phyloP scores from a whole-genome alignment of 2,329 filamentous ascomycete species.

The Dryadomyces quercivorus region DNA sequence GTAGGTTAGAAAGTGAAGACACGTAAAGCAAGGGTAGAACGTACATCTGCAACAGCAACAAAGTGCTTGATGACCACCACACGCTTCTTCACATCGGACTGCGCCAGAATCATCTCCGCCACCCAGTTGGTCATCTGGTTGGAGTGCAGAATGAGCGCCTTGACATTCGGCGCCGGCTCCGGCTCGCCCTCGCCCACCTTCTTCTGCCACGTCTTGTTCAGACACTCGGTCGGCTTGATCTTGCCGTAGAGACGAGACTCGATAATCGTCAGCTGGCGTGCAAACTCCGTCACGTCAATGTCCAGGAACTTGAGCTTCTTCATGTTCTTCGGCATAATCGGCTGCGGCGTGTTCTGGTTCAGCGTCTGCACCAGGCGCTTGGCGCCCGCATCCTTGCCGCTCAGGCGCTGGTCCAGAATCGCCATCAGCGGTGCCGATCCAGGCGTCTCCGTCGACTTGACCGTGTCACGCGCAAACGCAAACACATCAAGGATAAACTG shows the following conservation, averaged over 20 bases:
- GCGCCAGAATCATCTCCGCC: constrained; percentile 94
- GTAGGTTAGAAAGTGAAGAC: constrained; percentile 9
- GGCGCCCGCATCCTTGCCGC: constrained; percentile 74
- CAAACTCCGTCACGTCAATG: constrained; percentile 91
- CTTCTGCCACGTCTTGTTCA: constrained; percentile 99
- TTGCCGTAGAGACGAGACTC: constrained; percentile 91
- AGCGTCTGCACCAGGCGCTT: constrained; percentile 81
- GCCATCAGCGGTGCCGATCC: constrained; percentile 75
- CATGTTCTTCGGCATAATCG: constrained; percentile 97
- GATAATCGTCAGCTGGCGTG: constrained; percentile 93
- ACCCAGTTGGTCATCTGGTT: constrained; percentile 99
- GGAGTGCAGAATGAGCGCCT: constrained; percentile 90
- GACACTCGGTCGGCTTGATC: constrained; percentile 88
- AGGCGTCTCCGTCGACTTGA: constrained; percentile 87
- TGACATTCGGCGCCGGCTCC: constrained; percentile 86
- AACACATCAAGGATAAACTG: constrained; percentile 81
- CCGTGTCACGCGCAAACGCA: constrained; percentile 80
- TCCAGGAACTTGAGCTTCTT: constrained; percentile 98
- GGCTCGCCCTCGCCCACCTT: constrained; percentile 71
- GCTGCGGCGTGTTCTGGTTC: constrained; percentile 67
- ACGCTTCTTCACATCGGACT: constrained; percentile 87
- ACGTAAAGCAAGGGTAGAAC: constrained; percentile 16
- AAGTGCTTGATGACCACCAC: constrained; percentile 98
- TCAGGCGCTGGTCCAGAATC: constrained; percentile 77
- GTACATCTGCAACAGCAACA: constrained; percentile 86